Conservation (phyloP, 2,329 filamentous ascomycete genomes). For the Dactylellina cionopaga region DNA sequence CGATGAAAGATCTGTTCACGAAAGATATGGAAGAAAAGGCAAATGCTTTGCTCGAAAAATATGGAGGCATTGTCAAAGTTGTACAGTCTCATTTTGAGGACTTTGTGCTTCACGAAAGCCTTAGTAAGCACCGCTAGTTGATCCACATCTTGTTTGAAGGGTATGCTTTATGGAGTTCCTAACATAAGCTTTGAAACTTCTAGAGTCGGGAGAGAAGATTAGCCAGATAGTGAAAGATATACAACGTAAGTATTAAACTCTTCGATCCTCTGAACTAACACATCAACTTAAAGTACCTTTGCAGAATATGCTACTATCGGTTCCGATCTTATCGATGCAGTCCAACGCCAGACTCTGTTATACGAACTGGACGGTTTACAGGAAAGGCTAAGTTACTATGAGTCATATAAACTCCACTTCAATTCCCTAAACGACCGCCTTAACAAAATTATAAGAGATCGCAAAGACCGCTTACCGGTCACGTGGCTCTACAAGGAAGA, state of each 20-base stretch:
- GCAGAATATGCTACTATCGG: conserved; percentile 8
- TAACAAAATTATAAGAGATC: conserved; percentile 25
- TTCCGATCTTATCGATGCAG: conserved; percentile 9
- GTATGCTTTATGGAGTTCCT: not conserved
- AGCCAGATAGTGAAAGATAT: not conserved
- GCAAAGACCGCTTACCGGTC: not conserved
- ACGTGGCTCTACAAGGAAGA: conserved; percentile 30
- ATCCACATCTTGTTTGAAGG: too few relatives aligned
- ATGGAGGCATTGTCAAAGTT: conserved; percentile 9
- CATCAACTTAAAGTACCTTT: not conserved
- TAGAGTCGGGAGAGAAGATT: conserved; percentile 16
- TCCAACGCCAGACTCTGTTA: conserved; percentile 1
- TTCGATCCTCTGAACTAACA: not conserved
- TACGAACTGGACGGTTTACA: conserved; percentile 16
- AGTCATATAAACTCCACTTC: conserved; percentile 23
- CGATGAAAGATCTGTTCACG: conserved; percentile 26
- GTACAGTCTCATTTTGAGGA: conserved; percentile 27
- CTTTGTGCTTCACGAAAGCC: conserved; percentile 7
- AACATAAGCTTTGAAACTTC: not conserved
- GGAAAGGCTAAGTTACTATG: not conserved
- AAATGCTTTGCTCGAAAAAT: conserved; percentile 12
- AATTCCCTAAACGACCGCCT: conserved; percentile 5
- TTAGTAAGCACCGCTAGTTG: conserved; percentile 12
- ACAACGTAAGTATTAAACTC: not conserved
- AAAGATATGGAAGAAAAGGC: conserved; percentile 16